Evolutionary conservation across 2,329 filamentous ascomycete genomes (phyloP), one percentile per base, ranked within the genome.

Genomic region (Exserohilum turcica): DNA sequence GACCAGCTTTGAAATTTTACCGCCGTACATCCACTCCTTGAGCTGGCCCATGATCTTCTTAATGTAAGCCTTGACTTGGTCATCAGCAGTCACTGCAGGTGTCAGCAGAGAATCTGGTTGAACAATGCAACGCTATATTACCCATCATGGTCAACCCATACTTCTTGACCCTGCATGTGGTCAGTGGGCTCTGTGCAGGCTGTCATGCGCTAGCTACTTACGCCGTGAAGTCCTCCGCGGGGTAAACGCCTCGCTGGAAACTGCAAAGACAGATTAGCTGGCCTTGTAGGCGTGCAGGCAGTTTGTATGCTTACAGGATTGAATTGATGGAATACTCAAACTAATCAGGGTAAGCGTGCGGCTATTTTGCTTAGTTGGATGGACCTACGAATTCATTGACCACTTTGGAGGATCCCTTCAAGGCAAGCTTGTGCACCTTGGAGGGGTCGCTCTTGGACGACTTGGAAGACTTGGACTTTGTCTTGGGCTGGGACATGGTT

Each of bases 261-360:
- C 90, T 93, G 43, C 19, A 18, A 32, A 54, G 61, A 56, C 68
- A 38, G 68, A 67, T 56, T 38, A 47, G 19, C 8, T 37, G 10
- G 2, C 3, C 27, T 9, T 5, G 2, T 1, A 27, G 28, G 10
- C 5, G n/a, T 18, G 2, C 8, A 13, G 10, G 6, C 6, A 2
- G 7, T 7, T 6, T 7, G 9, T 16, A 7, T 18, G 67, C 85
- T 67, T 82, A 94, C 86, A 99, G 82, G 54, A 99, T 97, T 0
- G 92, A 95, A 71, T 99, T 94, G 72, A 97, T 97, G 1, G 91
- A 97, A 77, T 96, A 99, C 81, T 99, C 92, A 72, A 99, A 99
- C 85, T 90, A 67, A 6, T 28, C 28, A 44, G 57, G 43, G 54
- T 72, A 44, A 65, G 60, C 46, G 47, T 37, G 29, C 15, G 29